A percentile compares a stretch with the other conserved stretches of the same genome.
Conservation (phyloP, 1,284 basidiomycete species). For the Fomitopsis pinicola region DNA sequence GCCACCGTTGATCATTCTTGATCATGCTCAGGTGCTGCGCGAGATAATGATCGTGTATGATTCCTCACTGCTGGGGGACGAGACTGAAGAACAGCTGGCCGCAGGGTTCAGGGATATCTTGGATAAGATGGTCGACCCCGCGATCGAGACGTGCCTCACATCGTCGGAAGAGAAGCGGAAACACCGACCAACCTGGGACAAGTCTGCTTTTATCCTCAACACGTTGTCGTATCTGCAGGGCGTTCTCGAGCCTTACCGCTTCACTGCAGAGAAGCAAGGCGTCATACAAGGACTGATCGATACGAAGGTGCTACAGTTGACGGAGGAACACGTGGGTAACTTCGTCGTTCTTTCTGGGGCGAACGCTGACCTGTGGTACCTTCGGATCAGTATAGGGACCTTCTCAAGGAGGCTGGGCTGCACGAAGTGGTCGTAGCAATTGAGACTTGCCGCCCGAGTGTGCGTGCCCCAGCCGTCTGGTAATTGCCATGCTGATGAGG, state of each 20-base stretch:
- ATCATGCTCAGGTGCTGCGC: conserved; percentile 78
- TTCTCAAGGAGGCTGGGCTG: conserved; percentile 75
- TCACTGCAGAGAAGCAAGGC: conserved; percentile 61
- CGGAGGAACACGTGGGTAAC: conserved; percentile 77
- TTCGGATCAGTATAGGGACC: conserved; percentile 55
- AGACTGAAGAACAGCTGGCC: conserved; percentile 42
- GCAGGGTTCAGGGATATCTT: conserved; percentile 69
- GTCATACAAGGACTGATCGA: conserved; percentile 63
- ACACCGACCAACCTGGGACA: conserved; percentile 65
- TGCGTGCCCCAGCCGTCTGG: conserved; percentile 29
- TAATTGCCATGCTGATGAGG: conserved; percentile 2
- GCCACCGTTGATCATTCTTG: conserved; percentile 75
- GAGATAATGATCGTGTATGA: conserved; percentile 89
- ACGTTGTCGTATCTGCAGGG: conserved; percentile 76
- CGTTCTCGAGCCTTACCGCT: conserved; percentile 69
- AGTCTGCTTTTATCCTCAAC: conserved; percentile 79
- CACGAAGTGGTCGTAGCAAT: conserved; percentile 59
- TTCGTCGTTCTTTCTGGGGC: neutral
- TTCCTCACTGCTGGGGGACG: conserved; percentile 68
- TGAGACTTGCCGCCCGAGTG: conserved; percentile 47
- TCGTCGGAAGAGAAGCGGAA: conserved; percentile 66
- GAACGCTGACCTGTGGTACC: neutral
- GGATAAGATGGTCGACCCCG: conserved; percentile 80
- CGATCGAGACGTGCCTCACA: conserved; percentile 69
- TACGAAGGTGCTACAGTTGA: conserved; percentile 59